Conservation (phyloP, 805 yeast genomes). For the Wickerhamiella kurtzmanii region DNA sequence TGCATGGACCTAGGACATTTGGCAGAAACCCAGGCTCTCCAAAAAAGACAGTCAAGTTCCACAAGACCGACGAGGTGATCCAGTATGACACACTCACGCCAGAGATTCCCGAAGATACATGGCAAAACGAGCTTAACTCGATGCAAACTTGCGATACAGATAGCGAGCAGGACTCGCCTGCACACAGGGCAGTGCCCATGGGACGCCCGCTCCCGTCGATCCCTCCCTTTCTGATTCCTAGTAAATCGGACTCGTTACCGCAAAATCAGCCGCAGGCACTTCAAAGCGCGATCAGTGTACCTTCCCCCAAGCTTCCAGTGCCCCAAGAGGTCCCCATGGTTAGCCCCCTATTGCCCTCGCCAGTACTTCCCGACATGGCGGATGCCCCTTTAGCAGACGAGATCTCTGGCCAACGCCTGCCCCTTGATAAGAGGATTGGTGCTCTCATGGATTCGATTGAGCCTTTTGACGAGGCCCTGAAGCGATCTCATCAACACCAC, state of each 20-base stretch:
- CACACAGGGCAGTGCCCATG: not conserved
- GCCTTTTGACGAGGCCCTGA: constrained; percentile 6
- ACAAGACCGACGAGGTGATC: constrained; percentile 20
- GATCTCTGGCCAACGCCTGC: constrained; percentile 1
- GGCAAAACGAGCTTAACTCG: constrained; percentile 8
- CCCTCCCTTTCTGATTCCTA: constrained; percentile 1
- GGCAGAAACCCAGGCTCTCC: constrained; percentile 8
- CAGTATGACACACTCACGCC: constrained; percentile 19
- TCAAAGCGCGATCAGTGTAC: not conserved
- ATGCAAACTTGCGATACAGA: not conserved
- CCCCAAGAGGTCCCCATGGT: not conserved
- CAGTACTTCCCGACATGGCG: not conserved
- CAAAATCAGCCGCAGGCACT: not conserved
- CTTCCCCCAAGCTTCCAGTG: not conserved
- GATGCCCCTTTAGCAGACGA: not conserved
- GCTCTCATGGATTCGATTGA: constrained; percentile 14
- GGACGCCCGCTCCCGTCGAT: not conserved
- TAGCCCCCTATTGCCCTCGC: not conserved
- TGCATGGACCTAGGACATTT: constrained; percentile 18
- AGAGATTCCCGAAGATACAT: constrained; percentile 14
- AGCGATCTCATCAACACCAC: not conserved
- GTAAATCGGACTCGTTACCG: not conserved
- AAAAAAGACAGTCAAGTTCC: constrained; percentile 19
- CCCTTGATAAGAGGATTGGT: constrained; percentile 15
- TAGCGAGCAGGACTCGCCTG: not conserved